These are phyloP conservation scores for Houttuynia cordata DNA, from an alignment of 164 flowering plant species.

Conservation along the genomic window DNA sequence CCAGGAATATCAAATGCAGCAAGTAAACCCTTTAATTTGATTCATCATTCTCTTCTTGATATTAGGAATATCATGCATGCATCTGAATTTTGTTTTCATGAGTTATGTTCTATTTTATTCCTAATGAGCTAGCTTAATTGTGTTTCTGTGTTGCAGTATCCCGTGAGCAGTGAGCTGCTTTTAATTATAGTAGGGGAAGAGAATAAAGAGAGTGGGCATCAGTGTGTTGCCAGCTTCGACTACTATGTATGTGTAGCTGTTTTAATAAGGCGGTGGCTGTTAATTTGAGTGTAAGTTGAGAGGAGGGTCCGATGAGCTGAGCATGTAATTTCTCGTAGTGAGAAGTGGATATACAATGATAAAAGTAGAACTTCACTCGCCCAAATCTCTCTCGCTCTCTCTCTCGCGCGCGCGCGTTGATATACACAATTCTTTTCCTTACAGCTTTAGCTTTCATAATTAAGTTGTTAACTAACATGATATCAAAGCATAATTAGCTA, in stretches of 20 bases:
- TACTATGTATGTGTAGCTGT: neutral
- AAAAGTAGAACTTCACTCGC: too few species aligned
- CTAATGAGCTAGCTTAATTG: neutral
- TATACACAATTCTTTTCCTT: too few species aligned
- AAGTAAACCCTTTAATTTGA: neutral
- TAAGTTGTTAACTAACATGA: too few species aligned
- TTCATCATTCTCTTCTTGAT: too few species aligned
- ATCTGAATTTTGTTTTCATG: too few species aligned
- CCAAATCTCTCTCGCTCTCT: too few species aligned
- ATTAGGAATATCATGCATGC: too few species aligned
- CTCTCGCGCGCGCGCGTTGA: too few species aligned
- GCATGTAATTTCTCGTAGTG: neutral
- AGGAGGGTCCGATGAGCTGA: too few species aligned
- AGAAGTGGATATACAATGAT: too few species aligned
- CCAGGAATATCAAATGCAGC: neutral
- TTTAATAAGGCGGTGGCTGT: neutral
- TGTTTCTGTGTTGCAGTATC: neutral
- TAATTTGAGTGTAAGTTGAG: neutral
- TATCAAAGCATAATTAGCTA: too few species aligned
- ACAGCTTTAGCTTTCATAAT: too few species aligned
- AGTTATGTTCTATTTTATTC: neutral
- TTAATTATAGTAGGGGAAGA: neutral
- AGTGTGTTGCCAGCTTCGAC: neutral
- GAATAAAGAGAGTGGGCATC: conserved; percentile 1
- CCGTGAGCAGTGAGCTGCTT: neutral